phyloP scores from a whole-genome alignment of 1,139 yeast genomes.

The Oligophagozyma castellii region DNA sequence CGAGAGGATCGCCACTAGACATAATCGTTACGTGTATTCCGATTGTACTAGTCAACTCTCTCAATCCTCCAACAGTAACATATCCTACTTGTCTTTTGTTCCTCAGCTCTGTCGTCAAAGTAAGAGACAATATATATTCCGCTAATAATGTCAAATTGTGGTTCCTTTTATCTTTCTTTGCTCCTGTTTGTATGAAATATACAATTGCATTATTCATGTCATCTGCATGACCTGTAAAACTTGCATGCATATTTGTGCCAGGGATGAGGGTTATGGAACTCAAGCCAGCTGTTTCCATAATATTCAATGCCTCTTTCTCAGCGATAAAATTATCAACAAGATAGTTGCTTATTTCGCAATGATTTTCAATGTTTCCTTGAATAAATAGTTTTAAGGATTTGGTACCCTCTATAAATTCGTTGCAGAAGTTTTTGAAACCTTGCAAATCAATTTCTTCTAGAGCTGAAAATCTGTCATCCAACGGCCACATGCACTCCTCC shows the following conservation, averaged over 20 bases:
- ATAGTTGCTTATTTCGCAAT: conserved; percentile 5
- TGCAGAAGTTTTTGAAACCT: conserved; percentile 20
- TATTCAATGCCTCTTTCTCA: not conserved
- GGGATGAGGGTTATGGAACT: conserved; percentile 18
- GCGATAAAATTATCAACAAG: too few relatives aligned
- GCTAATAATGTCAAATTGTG: conserved; percentile 33
- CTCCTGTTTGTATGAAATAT: conserved; percentile 43
- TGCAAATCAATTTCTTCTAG: conserved; percentile 45
- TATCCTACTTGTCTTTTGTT: conserved; percentile 46
- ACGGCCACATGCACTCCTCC: conserved; percentile 39
- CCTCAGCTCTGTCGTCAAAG: conserved; percentile 35
- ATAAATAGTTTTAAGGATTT: conserved; percentile 32
- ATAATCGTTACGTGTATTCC: conserved; percentile 44
- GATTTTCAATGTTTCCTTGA: conserved; percentile 30
- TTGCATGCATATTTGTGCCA: conserved; percentile 27
- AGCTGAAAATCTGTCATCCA: conserved; percentile 39
- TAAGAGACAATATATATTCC: conserved; percentile 31
- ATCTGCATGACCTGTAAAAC: conserved; percentile 23
- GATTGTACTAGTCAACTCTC: conserved; percentile 35
- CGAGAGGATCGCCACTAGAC: conserved; percentile 31
- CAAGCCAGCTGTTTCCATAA: not conserved
- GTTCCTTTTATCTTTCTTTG: conserved; percentile 24
- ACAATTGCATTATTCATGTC: conserved; percentile 40
- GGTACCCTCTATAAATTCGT: conserved; percentile 14
- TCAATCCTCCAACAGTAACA: conserved; percentile 38